A percentile compares a stretch with the other conserved stretches of the same genome.
phyloP scores from a whole-genome alignment of 805 yeast genomes.

The Saccharomycopsis sp. region DNA sequence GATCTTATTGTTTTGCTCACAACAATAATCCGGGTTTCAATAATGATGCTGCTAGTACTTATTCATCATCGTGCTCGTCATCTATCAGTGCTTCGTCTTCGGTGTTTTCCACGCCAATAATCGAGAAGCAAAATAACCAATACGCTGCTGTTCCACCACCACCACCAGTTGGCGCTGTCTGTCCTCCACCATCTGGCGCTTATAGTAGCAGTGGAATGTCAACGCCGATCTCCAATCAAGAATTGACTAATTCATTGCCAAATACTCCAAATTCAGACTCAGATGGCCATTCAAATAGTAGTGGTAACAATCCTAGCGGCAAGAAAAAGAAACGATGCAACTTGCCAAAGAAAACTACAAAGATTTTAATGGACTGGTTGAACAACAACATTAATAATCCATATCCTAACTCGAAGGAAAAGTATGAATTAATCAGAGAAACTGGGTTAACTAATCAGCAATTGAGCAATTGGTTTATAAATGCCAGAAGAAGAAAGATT shows the following conservation, averaged over 20 bases:
- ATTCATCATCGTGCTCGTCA: background rate
- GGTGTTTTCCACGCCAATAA: background rate
- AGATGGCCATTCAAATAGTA: background rate
- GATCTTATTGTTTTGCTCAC: constrained; percentile 18
- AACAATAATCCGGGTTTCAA: background rate
- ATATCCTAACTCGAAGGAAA: constrained; percentile 76
- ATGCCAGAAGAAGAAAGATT: constrained; percentile 74
- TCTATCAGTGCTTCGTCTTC: background rate
- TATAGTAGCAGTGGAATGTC: background rate
- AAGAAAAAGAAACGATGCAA: constrained; percentile 52
- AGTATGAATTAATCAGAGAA: constrained; percentile 55
- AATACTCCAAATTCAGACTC: constrained; percentile 3
- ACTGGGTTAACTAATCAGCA: constrained; percentile 81
- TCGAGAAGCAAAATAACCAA: too few relatives aligned
- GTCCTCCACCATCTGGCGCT: background rate
- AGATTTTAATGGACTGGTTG: constrained; percentile 67
- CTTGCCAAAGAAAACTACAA: constrained; percentile 72
- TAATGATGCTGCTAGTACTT: background rate
- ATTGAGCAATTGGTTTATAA: constrained; percentile 81
- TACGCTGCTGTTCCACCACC: too few relatives aligned
- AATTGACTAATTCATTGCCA: background rate
- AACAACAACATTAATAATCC: constrained; percentile 59
- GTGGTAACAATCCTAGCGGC: too few relatives aligned
- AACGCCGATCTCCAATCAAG: background rate
- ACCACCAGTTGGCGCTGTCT: too few relatives aligned